Conservation (phyloP, 2,329 filamentous ascomycete genomes). For the Drechslerella coelobrocha region DNA sequence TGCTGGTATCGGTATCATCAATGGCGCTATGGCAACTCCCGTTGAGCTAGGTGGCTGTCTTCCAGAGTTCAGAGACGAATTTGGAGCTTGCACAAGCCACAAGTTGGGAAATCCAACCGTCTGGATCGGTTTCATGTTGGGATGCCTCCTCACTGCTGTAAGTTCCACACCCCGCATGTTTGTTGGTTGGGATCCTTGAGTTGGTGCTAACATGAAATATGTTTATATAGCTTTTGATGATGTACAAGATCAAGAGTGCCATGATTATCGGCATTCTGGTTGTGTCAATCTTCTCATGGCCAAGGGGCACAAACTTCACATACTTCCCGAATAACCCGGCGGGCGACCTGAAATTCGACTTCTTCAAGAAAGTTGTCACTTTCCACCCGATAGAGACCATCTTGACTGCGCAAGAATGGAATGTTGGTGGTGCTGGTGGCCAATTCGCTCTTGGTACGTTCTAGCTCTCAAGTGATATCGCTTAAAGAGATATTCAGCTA, state of each 20-base stretch:
- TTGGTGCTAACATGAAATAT: not conserved
- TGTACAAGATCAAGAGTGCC: slow-evolving; percentile 81
- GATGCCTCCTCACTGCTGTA: slow-evolving; percentile 78
- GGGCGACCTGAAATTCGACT: slow-evolving; percentile 76
- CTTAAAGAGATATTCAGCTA: not conserved
- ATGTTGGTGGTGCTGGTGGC: slow-evolving; percentile 70
- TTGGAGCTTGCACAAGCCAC: slow-evolving; percentile 64
- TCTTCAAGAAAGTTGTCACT: slow-evolving; percentile 85
- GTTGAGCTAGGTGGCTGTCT: slow-evolving; percentile 78
- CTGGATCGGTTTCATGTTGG: slow-evolving; percentile 89
- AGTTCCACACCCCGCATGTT: not conserved
- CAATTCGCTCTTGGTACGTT: slow-evolving; percentile 71
- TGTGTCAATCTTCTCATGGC: slow-evolving; percentile 89
- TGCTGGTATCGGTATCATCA: slow-evolving; percentile 80
- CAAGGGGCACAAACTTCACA: slow-evolving; percentile 75
- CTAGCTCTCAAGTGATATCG: slow-evolving; percentile 5
- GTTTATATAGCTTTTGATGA: slow-evolving; percentile 40
- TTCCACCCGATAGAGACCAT: slow-evolving; percentile 78
- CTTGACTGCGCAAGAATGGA: slow-evolving; percentile 76
- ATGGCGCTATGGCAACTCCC: slow-evolving; percentile 72
- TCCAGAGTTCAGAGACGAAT: slow-evolving; percentile 62
- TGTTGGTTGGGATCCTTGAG: not conserved
- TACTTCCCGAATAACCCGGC: slow-evolving; percentile 77
- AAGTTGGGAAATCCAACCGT: slow-evolving; percentile 85
- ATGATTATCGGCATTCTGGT: slow-evolving; percentile 83